Evolutionary conservation across 1,284 basidiomycete species (phyloP).

Genomic region (Lignosus rhinocerotis): DNA sequence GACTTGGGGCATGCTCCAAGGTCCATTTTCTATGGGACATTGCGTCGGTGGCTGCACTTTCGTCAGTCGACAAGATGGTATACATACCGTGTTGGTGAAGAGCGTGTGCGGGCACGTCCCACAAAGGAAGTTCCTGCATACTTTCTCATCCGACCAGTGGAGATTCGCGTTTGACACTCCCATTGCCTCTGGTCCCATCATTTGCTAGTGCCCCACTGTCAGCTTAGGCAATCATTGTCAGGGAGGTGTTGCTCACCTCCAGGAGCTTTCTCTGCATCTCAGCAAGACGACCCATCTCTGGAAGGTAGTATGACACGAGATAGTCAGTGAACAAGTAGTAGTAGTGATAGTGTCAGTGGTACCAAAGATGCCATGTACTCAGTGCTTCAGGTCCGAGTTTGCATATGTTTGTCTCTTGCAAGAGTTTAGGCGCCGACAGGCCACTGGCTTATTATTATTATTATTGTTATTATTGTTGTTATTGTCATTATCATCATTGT

Average conservation of each 20-base stretch:
- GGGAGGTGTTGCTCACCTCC: constrained; percentile 56
- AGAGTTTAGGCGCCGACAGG: neutral
- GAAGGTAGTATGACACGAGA: neutral
- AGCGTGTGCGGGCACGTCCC: constrained; percentile 97
- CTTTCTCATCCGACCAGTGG: constrained; percentile 96
- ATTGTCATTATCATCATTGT: too few species aligned
- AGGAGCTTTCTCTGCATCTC: constrained; percentile 94
- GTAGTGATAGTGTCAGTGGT: neutral
- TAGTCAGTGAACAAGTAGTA: neutral
- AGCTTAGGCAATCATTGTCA: constrained; percentile 3
- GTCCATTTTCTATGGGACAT: constrained; percentile 92
- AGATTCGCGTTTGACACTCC: constrained; percentile 91
- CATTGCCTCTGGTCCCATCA: constrained; percentile 99
- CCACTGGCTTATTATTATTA: neutral
- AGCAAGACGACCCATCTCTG: constrained; percentile 74
- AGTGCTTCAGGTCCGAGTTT: constrained; percentile 13
- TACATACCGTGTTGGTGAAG: constrained; percentile 95
- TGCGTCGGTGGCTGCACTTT: constrained; percentile 1
- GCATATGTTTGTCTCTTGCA: constrained; percentile 9
- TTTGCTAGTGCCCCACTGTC: constrained; percentile 65
- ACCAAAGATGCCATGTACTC: neutral
- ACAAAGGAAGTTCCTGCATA: constrained; percentile 98
- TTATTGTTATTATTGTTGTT: too few species aligned
- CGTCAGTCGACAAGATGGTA: neutral
- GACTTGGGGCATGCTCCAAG: constrained; percentile 97